Percentiles rank a stretch among this genome's conserved stretches.
phyloP scores from a whole-genome alignment of 2,329 filamentous ascomycete species.

The Erysiphe pulchra region DNA sequence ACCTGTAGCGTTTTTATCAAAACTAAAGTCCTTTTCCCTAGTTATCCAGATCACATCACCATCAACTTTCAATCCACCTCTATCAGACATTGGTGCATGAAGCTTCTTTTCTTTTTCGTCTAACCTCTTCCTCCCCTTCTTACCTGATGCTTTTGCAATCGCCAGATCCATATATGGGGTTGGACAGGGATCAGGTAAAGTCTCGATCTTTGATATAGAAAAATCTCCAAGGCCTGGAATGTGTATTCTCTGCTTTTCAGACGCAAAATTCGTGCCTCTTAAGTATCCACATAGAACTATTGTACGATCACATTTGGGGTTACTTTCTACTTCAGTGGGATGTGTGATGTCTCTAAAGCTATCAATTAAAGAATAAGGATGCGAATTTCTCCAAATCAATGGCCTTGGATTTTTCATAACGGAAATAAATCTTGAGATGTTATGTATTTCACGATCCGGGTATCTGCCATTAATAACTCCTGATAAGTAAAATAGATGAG shows the following conservation, averaged over 20 bases:
- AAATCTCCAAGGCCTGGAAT: constrained; percentile 82
- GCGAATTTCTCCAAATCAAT: constrained; percentile 87
- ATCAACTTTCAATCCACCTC: constrained; percentile 84
- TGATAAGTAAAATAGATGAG: constrained; percentile 88
- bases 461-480: constrained; percentile 94
- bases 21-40: constrained; percentile 45
- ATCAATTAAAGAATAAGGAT: constrained; percentile 83
- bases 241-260: constrained; percentile 65
- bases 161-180: constrained; percentile 80
- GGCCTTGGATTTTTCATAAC: constrained; percentile 98
- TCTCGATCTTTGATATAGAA: constrained; percentile 59
- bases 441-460: constrained; percentile 87
- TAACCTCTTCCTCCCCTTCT: constrained; percentile 51
- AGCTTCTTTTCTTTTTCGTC: constrained; percentile 94
- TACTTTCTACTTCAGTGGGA: constrained; percentile 68
- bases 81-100: constrained; percentile 95
- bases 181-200: constrained; percentile 79
- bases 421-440: constrained; percentile 78
- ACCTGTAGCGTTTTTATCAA: constrained; percentile 37
- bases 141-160: constrained; percentile 59
- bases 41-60: constrained; percentile 89
- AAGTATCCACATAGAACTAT: constrained; percentile 84
- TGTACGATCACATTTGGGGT: constrained; percentile 73
- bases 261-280: constrained; percentile 78
- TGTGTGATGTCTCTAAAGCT: constrained; percentile 89